A percentile compares a stretch with the other conserved stretches of the same genome.
phyloP scores from a whole-genome alignment of 257 asterid genomes.

The Anisodus acutangulus region DNA sequence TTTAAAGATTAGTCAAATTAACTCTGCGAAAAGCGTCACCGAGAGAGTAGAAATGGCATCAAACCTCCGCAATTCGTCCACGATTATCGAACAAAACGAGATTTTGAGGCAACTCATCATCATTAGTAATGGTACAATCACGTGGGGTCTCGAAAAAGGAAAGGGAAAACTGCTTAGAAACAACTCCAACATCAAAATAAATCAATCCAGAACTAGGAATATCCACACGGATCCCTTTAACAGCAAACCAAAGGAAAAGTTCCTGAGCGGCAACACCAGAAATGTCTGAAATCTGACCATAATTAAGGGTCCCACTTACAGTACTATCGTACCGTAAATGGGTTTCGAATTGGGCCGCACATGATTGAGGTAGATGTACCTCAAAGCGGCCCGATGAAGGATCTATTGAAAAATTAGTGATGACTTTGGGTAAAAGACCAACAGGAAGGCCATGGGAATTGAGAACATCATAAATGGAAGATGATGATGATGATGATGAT shows the following conservation, averaged over 20 bases:
- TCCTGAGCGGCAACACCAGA: slow-evolving; percentile 83
- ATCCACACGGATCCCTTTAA: slow-evolving; percentile 72
- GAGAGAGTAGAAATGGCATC: background rate
- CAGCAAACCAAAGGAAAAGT: slow-evolving; percentile 86
- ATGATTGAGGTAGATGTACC: slow-evolving; percentile 57
- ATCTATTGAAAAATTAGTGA: slow-evolving; percentile 56
- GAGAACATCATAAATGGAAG: slow-evolving; percentile 56
- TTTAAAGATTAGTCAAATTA: too few relatives aligned
- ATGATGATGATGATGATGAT: slow-evolving; percentile 26
- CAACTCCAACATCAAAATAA: slow-evolving; percentile 83
- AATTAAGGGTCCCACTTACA: slow-evolving; percentile 57
- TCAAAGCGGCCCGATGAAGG: slow-evolving; percentile 58
- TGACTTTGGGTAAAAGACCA: slow-evolving; percentile 80
- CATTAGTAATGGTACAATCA: slow-evolving; percentile 58
- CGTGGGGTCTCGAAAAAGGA: slow-evolving; percentile 80
- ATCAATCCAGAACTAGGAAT: slow-evolving; percentile 90
- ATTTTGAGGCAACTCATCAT: slow-evolving; percentile 27
- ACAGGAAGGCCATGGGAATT: slow-evolving; percentile 63
- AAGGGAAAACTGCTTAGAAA: slow-evolving; percentile 77
- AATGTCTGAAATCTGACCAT: slow-evolving; percentile 56
- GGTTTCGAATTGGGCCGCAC: slow-evolving; percentile 83
- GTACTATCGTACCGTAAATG: slow-evolving; percentile 62
- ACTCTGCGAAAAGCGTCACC: too few relatives aligned
- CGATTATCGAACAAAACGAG: slow-evolving; percentile 37
- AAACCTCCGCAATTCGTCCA: slow-evolving; percentile 52